These are phyloP conservation scores for Musa troglodytarum DNA, from an alignment of 176 grass and related monocot species.

Conservation along the genomic window DNA sequence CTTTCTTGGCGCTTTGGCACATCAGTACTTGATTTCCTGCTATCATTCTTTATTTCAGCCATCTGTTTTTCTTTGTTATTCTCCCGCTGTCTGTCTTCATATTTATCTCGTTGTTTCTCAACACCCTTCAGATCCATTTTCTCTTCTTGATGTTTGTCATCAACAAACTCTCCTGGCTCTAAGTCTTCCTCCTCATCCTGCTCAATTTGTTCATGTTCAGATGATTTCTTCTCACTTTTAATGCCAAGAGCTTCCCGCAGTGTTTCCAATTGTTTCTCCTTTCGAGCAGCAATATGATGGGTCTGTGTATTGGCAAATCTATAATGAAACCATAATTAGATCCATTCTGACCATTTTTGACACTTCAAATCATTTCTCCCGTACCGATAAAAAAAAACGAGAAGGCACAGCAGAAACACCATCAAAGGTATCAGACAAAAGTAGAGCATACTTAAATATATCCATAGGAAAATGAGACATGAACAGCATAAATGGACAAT, in stretches of 20 bases:
- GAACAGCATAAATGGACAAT: too few species aligned
- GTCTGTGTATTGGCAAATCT: conserved; percentile 72
- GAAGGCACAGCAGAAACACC: not conserved
- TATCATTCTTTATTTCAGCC: conserved; percentile 21
- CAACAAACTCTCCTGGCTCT: conserved; percentile 83
- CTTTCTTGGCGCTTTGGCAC: conserved; percentile 6
- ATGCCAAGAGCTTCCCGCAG: conserved; percentile 64
- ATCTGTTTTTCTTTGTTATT: not conserved
- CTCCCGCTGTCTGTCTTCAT: conserved; percentile 1
- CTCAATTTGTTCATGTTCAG: conserved; percentile 19
- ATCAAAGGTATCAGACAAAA: not conserved
- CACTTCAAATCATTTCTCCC: not conserved
- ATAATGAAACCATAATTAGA: conserved; percentile 12
- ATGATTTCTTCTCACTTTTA: conserved; percentile 16
- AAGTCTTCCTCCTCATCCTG: conserved; percentile 53
- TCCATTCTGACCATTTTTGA: not conserved
- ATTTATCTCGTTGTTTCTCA: conserved; percentile 1
- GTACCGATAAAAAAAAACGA: not conserved
- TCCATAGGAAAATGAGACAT: too few species aligned
- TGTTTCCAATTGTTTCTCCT: conserved; percentile 86
- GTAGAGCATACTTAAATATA: too few species aligned
- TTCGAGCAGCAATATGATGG: conserved; percentile 75
- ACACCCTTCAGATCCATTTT: conserved; percentile 14
- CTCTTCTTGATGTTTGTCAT: conserved; percentile 39
- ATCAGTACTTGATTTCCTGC: not conserved